Conservation (phyloP, 164 flowering plant genomes). For the Piper longum region DNA sequence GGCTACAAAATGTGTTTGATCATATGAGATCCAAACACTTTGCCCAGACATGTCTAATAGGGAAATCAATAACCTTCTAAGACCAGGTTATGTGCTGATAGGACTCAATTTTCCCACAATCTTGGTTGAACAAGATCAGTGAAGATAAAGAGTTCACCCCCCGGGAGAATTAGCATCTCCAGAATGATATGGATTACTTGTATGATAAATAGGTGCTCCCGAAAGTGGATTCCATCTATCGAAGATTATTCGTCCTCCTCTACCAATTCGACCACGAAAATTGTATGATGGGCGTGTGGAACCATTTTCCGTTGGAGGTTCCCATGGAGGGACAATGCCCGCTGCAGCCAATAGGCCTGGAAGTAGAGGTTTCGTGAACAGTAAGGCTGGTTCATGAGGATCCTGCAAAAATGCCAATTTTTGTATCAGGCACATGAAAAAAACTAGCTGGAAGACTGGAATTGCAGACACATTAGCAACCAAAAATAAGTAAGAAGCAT, state of each 20-base stretch:
- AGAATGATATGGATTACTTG: conserved; percentile 35
- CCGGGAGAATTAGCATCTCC: conserved; percentile 23
- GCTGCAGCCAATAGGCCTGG: conserved; percentile 71
- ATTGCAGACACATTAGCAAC: background rate
- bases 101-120: background rate
- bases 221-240: conserved; percentile 83
- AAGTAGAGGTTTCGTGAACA: conserved; percentile 74
- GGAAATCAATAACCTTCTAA: background rate
- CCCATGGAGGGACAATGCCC: conserved; percentile 57
- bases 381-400: conserved; percentile 66
- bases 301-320: conserved; percentile 24
- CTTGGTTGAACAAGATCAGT: background rate
- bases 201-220: conserved; percentile 37
- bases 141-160: conserved; percentile 13
- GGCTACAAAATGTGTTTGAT: background rate
- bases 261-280: conserved; percentile 76
- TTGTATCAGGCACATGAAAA: no score
- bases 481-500: background rate
- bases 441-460: background rate
- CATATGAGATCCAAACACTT: background rate
- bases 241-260: conserved; percentile 87
- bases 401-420: conserved; percentile 40
- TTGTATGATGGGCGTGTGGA: conserved; percentile 22
- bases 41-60: background rate
- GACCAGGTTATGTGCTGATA: background rate